phyloP scores from a whole-genome alignment of 805 yeast species.

The Brettanomyces anomalus region DNA sequence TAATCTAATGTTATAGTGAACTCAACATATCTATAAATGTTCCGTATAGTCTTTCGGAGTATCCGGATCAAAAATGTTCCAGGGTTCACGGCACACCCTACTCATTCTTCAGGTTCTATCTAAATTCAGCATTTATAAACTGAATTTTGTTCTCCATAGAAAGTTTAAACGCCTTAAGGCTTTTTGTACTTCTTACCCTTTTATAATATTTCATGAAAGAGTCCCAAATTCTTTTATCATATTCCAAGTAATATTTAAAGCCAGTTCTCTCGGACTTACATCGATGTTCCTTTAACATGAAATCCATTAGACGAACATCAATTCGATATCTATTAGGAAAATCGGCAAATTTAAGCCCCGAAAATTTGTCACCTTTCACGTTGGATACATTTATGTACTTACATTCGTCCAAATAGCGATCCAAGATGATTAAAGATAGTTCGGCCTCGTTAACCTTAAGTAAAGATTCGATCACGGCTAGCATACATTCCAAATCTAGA shows the following conservation, averaged over 20 bases:
- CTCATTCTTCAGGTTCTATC: no score
- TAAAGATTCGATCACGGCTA: not conserved
- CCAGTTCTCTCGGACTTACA: not conserved
- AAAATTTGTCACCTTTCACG: no score
- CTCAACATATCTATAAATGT: no score
- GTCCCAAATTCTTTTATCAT: not conserved
- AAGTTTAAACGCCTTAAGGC: no score
- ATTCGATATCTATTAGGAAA: not conserved
- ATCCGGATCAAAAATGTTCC: no score
- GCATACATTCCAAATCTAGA: not conserved
- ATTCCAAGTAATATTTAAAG: not conserved
- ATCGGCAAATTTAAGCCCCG: no score
- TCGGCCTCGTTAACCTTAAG: not conserved
- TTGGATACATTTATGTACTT: no score
- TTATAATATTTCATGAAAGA: not conserved
- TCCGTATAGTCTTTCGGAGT: no score
- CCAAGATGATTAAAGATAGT: not conserved
- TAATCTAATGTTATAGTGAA: no score
- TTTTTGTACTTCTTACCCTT: not conserved
- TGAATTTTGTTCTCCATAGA: no score
- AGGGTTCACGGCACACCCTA: no score
- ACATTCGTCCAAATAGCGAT: not conserved
- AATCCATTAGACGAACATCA: constrained; percentile 1
- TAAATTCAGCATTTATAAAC: no score
- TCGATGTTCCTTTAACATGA: not conserved